phyloP scores from a whole-genome alignment of 1,284 basidiomycete species.

The Takashimella tepidaria region DNA sequence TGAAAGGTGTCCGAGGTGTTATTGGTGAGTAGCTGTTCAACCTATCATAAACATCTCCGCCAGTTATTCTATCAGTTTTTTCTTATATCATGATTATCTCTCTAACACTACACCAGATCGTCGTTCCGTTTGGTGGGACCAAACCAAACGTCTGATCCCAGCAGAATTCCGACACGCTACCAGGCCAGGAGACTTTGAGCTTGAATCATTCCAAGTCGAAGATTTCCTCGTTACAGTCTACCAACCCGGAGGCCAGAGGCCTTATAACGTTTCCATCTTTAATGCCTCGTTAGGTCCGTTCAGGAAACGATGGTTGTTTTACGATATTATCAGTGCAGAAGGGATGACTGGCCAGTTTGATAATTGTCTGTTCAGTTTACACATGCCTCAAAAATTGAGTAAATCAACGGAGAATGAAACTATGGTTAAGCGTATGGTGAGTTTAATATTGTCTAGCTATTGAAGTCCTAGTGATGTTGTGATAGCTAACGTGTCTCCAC shows the following conservation, averaged over 20 bases:
- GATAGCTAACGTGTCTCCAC: no score
- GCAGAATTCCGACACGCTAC: constrained; percentile 70
- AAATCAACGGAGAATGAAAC: constrained; percentile 77
- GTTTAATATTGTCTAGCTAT: constrained; percentile 26
- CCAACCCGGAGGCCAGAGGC: constrained; percentile 87
- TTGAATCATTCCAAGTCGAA: constrained; percentile 82
- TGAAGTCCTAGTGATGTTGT: neutral
- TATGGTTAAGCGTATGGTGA: constrained; percentile 79
- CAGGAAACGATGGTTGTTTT: constrained; percentile 92
- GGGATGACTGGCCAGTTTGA: constrained; percentile 96
- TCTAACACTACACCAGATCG: constrained; percentile 64
- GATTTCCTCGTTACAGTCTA: constrained; percentile 93
- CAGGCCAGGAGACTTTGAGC: constrained; percentile 80
- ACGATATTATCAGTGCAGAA: constrained; percentile 85
- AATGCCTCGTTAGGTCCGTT: constrained; percentile 80
- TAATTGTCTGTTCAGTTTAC: constrained; percentile 94
- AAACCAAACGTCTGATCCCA: constrained; percentile 69
- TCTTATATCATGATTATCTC: neutral
- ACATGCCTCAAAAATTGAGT: constrained; percentile 93
- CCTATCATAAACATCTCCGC: neutral
- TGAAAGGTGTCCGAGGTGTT: constrained; percentile 91
- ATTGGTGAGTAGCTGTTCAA: constrained; percentile 60
- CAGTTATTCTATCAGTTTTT: neutral
- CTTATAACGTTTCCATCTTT: constrained; percentile 93
- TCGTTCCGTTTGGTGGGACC: constrained; percentile 82